phyloP scores from a whole-genome alignment of 2,329 filamentous ascomycete species.

The Neonectria sp. region DNA sequence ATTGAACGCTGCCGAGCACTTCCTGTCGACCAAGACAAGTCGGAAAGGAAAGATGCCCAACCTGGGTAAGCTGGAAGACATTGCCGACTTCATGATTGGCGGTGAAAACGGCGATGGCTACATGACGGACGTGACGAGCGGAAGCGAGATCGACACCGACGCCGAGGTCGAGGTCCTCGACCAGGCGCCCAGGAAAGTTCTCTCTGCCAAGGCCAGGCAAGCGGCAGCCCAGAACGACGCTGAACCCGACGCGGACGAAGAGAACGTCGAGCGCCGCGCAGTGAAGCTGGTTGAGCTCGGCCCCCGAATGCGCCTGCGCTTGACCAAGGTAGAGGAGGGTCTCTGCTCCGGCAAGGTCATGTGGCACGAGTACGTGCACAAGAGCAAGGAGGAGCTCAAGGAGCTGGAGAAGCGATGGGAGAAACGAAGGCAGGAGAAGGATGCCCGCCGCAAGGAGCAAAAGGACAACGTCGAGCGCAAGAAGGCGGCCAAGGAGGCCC shows the following conservation, averaged over 20 bases:
- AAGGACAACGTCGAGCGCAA: conserved; percentile 94
- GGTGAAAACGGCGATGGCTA: conserved; percentile 83
- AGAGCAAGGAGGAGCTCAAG: conserved; percentile 83
- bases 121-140: conserved; percentile 86
- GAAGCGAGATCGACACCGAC: conserved; percentile 94
- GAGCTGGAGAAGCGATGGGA: conserved; percentile 89
- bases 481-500: conserved; percentile 65
- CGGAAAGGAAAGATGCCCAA: conserved; percentile 85
- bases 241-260: conserved; percentile 63
- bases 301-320: conserved; percentile 87
- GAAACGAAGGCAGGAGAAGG: conserved; percentile 83
- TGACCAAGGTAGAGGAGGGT: conserved; percentile 97
- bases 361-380: conserved; percentile 97
- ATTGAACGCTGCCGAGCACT: conserved; percentile 87
- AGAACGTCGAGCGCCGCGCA: conserved; percentile 84
- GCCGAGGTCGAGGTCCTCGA: conserved; percentile 91
- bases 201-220: conserved; percentile 66
- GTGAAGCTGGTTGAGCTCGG: conserved; percentile 95
- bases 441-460: conserved; percentile 84
- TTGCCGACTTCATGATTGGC: conserved; percentile 94
- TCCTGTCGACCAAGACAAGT: conserved; percentile 73
- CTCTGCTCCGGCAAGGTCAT: conserved; percentile 91
- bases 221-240: conserved; percentile 57
- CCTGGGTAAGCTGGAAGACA: conserved; percentile 90
- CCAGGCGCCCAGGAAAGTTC: conserved; percentile 74